Evolutionary conservation across 148 eudicot species (phyloP), one percentile per base, ranked within the genome.

Genomic region (Vaccinium darrowii): DNA sequence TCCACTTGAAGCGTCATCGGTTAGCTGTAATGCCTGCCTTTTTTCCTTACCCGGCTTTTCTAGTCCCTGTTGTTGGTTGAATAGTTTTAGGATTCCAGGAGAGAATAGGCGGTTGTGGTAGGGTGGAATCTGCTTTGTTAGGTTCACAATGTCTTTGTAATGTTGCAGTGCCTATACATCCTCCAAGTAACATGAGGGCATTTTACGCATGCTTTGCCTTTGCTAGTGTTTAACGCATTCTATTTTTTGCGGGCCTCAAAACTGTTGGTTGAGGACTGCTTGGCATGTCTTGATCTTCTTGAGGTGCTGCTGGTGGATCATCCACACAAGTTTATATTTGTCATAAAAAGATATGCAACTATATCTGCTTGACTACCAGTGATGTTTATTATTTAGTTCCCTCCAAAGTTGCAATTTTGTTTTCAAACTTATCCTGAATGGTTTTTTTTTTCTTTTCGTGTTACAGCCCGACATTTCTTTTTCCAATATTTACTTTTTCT

Each of bases 271-370:
- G 99, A 97, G 85, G 99, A 97, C 89, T 92, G 92, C 87, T 83
- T 92, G 84, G 90, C 94, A 76, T 95, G 98, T 85, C 88, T 90
- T 91, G 98, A 97, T 85, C 96, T 95, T 82, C 89, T 97, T 85
- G 92, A 92, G 88, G 96, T 91, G 86, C 89, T 97, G 82, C 76
- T 97, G 83, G 96, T 95, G 80, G 96, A 95, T 78, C 97, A 95
- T 87, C 84, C 95, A 53, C 94, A 91, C 88, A 94, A 98, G 99
- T 97, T 71, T 80, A 15, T 21, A 16, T 73, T n/a, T 50, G 60
- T 30, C 75, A 50, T 63, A 47, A 67, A 63, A 67, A 33, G 10
- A 30, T 13, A 30, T 85, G 51, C 27, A 36, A 53, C 58, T 14
- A 18, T 54, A 49, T 84, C 69, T 58, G 8, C 80, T 79, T 51